Percentiles rank a stretch among this genome's conserved stretches.
phyloP scores from a whole-genome alignment of 768 basidiomycete species.

The Filobasidium wieringae region DNA sequence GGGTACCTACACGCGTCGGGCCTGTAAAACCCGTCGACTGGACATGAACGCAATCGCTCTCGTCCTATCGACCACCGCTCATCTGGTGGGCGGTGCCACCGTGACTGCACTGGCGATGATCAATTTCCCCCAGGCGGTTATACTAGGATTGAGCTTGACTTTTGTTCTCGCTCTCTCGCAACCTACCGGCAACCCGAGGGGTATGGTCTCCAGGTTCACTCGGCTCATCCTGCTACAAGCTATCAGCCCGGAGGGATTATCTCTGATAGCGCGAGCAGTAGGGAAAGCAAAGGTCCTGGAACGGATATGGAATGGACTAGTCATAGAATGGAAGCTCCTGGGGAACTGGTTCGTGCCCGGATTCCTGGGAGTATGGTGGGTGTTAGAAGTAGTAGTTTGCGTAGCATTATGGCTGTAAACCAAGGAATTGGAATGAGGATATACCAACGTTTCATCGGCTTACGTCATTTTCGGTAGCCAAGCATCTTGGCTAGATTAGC shows the following conservation, averaged over 20 bases:
- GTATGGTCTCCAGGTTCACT: neutral
- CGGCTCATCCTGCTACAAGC: neutral
- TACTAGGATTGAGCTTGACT: slow-evolving; percentile 51
- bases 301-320: neutral
- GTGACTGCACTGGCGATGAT: slow-evolving; percentile 76
- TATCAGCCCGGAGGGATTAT: neutral
- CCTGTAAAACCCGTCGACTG: neutral
- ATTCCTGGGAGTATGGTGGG: neutral
- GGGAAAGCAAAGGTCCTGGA: neutral
- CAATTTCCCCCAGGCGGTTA: slow-evolving; percentile 79
- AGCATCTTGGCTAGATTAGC: neutral
- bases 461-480: neutral
- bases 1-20: slow-evolving; percentile 46
- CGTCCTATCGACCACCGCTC: slow-evolving; percentile 59
- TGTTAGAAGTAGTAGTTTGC: neutral
- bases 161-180: neutral
- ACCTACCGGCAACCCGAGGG: neutral
- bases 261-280: neutral
- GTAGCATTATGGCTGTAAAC: neutral
- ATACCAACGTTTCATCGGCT: neutral
- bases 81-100: slow-evolving; percentile 72
- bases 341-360: slow-evolving; percentile 4
- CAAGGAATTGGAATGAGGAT: neutral
- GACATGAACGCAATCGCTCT: slow-evolving; percentile 34
- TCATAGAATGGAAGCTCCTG: neutral